These are phyloP conservation scores for Schoenoplectus tabernaemontani DNA, from an alignment of 202 grass and related monocot genomes.

Conservation along the genomic window DNA sequence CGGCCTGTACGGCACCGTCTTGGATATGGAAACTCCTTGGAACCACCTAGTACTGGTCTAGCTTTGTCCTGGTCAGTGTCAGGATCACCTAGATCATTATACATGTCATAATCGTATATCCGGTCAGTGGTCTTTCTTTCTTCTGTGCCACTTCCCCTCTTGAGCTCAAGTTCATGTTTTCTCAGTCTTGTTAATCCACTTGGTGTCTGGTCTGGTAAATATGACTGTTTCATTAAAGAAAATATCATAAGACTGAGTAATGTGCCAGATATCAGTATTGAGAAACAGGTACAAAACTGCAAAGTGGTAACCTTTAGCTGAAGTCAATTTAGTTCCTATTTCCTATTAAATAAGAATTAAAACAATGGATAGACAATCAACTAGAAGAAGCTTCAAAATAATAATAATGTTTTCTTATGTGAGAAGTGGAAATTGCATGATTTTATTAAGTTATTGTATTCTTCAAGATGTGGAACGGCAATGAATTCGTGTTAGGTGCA, in stretches of 20 bases:
- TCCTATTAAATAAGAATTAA: background rate
- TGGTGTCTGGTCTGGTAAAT: conserved; percentile 63
- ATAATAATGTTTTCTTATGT: background rate
- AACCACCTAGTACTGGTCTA: conserved; percentile 51
- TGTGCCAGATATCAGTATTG: background rate
- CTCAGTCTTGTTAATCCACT: conserved; percentile 37
- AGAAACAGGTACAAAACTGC: background rate
- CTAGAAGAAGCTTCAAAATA: background rate
- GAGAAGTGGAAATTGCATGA: background rate
- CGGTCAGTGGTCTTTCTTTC: conserved; percentile 40
- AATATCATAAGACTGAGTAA: background rate
- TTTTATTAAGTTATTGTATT: background rate
- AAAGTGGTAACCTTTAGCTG: background rate
- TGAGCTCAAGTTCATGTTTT: conserved; percentile 30
- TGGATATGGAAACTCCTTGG: conserved; percentile 51
- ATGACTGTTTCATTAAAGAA: conserved; percentile 30
- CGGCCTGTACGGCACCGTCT: conserved; percentile 66
- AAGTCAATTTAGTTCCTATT: background rate
- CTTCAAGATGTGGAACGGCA: too few species aligned
- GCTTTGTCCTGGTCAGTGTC: conserved; percentile 19
- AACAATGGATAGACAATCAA: background rate
- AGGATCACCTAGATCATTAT: conserved; percentile 53
- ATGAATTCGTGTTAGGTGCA: too few species aligned
- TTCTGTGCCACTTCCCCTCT: conserved; percentile 40
- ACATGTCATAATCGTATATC: conserved; percentile 68